Percentiles rank a stretch among this genome's conserved stretches.
Evolutionary conservation across 306 rosid species (phyloP).

Genomic region (Cucurbita maxima): DNA sequence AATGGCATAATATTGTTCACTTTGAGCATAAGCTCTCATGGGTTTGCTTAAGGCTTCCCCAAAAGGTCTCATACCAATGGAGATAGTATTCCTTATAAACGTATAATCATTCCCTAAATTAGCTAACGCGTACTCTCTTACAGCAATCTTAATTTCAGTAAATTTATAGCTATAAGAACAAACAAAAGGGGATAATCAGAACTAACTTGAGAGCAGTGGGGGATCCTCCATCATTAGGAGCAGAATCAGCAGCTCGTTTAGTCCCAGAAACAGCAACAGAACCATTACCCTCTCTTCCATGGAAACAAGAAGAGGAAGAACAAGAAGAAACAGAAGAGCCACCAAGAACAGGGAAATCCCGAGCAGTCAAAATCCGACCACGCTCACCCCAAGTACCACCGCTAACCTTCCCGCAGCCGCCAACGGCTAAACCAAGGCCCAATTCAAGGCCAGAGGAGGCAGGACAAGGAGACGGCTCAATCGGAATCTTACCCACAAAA

Average conservation of each 20-base stretch:
- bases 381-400: conserved; percentile 29
- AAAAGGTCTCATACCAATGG: too few relatives aligned
- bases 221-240: conserved; percentile 36
- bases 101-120: too few relatives aligned
- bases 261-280: conserved; percentile 36
- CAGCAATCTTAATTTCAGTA: too few relatives aligned
- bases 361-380: conserved; percentile 53
- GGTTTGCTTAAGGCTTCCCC: too few relatives aligned
- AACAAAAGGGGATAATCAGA: not conserved
- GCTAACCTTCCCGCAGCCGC: conserved; percentile 21
- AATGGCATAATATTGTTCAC: too few relatives aligned
- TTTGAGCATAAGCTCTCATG: too few relatives aligned
- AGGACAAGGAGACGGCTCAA: conserved; percentile 21
- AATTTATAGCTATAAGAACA: not conserved
- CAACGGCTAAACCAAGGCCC: conserved; percentile 29
- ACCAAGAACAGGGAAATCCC: conserved; percentile 36
- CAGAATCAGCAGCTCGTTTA: conserved; percentile 54
- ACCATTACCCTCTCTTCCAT: conserved; percentile 16
- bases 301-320: conserved; percentile 19
- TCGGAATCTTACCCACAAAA: conserved; percentile 11
- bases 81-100: too few relatives aligned
- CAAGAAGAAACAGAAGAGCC: conserved; percentile 6
- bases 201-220: conserved; percentile 41
- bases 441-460: conserved; percentile 39
- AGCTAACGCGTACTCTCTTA: too few relatives aligned